phyloP scores from a whole-genome alignment of 1,284 basidiomycete species.

The Cryptococcus maquisensis region DNA sequence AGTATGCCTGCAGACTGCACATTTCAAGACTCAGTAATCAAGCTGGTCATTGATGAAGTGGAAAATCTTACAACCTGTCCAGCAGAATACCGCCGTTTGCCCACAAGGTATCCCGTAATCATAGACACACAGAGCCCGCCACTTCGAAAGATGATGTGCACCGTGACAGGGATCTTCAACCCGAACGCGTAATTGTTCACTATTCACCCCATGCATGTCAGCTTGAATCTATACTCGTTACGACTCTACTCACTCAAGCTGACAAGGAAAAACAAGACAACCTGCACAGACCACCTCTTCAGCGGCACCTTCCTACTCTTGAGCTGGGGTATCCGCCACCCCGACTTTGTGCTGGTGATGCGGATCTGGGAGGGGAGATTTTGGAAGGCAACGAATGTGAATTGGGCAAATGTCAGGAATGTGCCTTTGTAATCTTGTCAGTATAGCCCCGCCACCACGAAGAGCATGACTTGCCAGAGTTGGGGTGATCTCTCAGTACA shows the following conservation, averaged over 20 bases:
- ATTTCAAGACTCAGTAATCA: not conserved
- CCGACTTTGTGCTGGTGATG: conserved; percentile 8
- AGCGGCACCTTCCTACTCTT: conserved; percentile 65
- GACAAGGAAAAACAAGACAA: conserved; percentile 72
- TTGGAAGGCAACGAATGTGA: conserved; percentile 64
- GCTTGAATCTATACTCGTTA: not conserved
- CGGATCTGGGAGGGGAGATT: conserved; percentile 40
- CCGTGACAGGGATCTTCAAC: conserved; percentile 75
- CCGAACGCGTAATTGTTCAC: conserved; percentile 89
- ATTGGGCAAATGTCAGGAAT: conserved; percentile 80
- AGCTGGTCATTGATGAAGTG: not conserved
- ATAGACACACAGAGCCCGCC: conserved; percentile 57
- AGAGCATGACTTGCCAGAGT: conserved; percentile 56
- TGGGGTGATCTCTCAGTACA: conserved; percentile 63
- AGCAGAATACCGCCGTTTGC: conserved; percentile 60
- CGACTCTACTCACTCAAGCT: conserved; percentile 51
- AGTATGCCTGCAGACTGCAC: conserved; percentile 60
- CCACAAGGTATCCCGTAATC: conserved; percentile 43
- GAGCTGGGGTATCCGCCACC: conserved; percentile 13
- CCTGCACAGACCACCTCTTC: conserved; percentile 71
- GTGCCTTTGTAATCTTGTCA: conserved; percentile 56
- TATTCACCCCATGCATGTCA: conserved; percentile 43
- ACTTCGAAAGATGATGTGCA: conserved; percentile 91
- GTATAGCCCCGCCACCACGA: not conserved
- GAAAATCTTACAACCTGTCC: conserved; percentile 55